Evolutionary conservation across 176 grass and related monocot genomes (phyloP).

Genomic region (Bolboschoenus planiculmis): DNA sequence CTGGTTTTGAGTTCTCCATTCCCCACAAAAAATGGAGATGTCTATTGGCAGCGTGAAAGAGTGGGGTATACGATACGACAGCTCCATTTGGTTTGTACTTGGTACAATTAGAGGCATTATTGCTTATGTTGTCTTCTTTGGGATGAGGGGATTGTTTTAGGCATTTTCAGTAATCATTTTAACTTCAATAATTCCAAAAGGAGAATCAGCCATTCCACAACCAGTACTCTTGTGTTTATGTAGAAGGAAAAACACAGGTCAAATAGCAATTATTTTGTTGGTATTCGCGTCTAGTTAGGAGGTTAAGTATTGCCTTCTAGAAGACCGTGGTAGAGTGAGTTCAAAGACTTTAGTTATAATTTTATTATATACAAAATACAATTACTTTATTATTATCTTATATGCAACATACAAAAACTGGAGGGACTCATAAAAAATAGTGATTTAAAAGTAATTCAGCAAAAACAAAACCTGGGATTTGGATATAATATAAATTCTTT

Average conservation of each 20-base stretch:
- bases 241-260: background rate
- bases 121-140: background rate
- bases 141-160: background rate
- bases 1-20: background rate
- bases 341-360: background rate
- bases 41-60: background rate
- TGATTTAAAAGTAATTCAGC: background rate
- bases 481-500: too few relatives aligned
- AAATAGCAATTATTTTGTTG: background rate
- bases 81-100: background rate
- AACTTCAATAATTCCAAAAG: background rate
- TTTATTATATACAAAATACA: too few relatives aligned
- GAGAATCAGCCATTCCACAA: too few relatives aligned
- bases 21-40: background rate
- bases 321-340: background rate
- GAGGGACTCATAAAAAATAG: background rate
- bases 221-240: too few relatives aligned
- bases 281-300: background rate
- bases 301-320: background rate
- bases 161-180: background rate
- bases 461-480: background rate
- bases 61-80: background rate
- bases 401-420: background rate
- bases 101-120: background rate
- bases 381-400: too few relatives aligned